These are phyloP conservation scores for Porcisia deanei DNA, from an alignment of 208 protist species.

Conservation along the genomic window DNA sequence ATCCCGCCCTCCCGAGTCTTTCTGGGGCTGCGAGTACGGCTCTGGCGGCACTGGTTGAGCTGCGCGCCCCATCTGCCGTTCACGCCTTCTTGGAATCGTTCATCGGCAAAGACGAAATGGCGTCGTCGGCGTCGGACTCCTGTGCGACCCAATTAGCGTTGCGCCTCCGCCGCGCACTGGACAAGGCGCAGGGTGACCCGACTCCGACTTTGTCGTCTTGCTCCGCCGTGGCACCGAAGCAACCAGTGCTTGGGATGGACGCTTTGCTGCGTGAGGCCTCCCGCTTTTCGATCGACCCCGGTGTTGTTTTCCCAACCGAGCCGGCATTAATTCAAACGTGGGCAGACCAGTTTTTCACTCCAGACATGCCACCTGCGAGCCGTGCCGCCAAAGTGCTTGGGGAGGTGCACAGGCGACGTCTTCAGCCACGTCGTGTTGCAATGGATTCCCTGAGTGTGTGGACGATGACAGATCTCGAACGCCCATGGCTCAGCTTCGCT, in stretches of 20 bases:
- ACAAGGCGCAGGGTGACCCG: not conserved
- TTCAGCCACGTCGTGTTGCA: slow-evolving; percentile 54
- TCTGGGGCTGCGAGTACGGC: slow-evolving; percentile 31
- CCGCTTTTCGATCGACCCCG: slow-evolving; percentile 62
- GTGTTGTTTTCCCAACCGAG: slow-evolving; percentile 56
- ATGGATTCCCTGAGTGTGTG: slow-evolving; percentile 62
- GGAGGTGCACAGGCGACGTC: slow-evolving; percentile 28
- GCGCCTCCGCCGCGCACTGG: slow-evolving; percentile 35
- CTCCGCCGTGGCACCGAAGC: not conserved
- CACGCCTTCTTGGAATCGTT: slow-evolving; percentile 65
- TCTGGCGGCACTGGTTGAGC: slow-evolving; percentile 51
- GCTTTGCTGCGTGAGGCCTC: slow-evolving; percentile 25
- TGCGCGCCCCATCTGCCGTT: slow-evolving; percentile 42
- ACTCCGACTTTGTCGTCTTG: not conserved
- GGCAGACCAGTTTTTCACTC: slow-evolving; percentile 37
- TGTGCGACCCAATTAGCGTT: slow-evolving; percentile 64
- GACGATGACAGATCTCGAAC: slow-evolving; percentile 64
- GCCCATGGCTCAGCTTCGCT: slow-evolving; percentile 41
- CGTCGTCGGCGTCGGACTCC: slow-evolving; percentile 45
- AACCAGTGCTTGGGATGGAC: not conserved
- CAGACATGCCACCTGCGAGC: slow-evolving; percentile 30
- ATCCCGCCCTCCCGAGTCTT: slow-evolving; percentile 48
- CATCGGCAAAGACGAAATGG: slow-evolving; percentile 42
- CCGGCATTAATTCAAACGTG: slow-evolving; percentile 52
- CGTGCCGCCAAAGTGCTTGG: slow-evolving; percentile 30